Evolutionary conservation across 202 grass and related monocot species (phyloP), one percentile per base, ranked within the genome.

Genomic region (Hordeum pubiflorum): DNA sequence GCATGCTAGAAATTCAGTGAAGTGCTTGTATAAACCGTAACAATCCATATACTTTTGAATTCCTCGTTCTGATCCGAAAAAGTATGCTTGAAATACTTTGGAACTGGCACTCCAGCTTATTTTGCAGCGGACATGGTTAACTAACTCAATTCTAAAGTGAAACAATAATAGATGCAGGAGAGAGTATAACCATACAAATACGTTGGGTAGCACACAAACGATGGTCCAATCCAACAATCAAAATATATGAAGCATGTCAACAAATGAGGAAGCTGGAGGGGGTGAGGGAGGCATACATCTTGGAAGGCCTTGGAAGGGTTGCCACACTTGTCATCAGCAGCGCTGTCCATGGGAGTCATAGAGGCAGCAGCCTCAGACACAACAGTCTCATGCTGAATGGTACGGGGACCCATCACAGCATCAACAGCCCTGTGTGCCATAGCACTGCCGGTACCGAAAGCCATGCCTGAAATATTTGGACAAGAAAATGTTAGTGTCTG

Each of bases 401-500:
- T 89, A 10, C 92, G 89, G 65, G 92, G 96, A 0, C 92, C 92
- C 81, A 99, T 59, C 31, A 99, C 90, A 81, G 92, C 83, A 85
- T 99, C 96, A 44, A 96, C 96, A 69, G 92, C 92, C 58, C 96
- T 90, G 78, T 99, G 96, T 54, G 96, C 92, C n/a, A 99, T 75
- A 10, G 92, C 92, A 85, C 92, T 99, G 6, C 96, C 96, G 62
- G 92, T 90, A 40, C 96, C 96, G 44, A 99, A 99, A 6, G 92
- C 96, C 92, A 99, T 80, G 26, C 96, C 96, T 99, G 43, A 62
- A 65, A 61, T 4, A 26, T 2, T 1, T 13, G 46, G 0, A 3
- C 4, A 54, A 29, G 27, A 46, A 27, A 77, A 41, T 50, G 75
- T 74, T n/a, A 69, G 40, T 37, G 79, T 24, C 37, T 9, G 4